phyloP scores from a whole-genome alignment of 2,329 filamentous ascomycete species.

The Penicillium sp. region DNA sequence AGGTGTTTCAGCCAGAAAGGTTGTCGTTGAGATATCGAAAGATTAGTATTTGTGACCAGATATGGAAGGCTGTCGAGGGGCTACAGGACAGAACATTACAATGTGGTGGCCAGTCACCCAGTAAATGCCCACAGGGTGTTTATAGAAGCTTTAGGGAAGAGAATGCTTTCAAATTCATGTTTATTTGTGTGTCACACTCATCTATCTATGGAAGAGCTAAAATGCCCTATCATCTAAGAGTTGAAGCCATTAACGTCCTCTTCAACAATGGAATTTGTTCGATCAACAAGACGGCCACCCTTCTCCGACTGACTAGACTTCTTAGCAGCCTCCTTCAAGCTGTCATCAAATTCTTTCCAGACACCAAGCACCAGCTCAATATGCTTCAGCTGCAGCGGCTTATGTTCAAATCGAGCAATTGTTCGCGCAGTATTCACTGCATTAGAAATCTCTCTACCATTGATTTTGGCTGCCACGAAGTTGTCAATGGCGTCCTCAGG shows the following conservation, averaged over 20 bases:
- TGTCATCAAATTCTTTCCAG: neutral
- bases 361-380: neutral
- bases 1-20: slow-evolving; percentile 37
- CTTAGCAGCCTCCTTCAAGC: neutral
- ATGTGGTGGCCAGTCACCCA: too few species aligned
- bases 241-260: neutral
- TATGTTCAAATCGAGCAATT: neutral
- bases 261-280: neutral
- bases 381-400: neutral
- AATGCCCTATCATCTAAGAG: neutral
- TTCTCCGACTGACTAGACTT: neutral
- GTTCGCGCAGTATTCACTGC: neutral
- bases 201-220: neutral
- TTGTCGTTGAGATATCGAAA: slow-evolving; percentile 29
- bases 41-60: neutral
- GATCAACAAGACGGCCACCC: neutral
- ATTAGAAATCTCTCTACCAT: neutral
- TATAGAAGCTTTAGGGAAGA: neutral
- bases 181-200: neutral
- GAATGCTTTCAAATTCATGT: neutral
- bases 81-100: too few species aligned
- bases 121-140: too few species aligned
- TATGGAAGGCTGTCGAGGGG: neutral
- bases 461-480: neutral
- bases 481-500: neutral